Evolutionary conservation across 306 rosid genomes (phyloP).

Genomic region (Quercus gilva): DNA sequence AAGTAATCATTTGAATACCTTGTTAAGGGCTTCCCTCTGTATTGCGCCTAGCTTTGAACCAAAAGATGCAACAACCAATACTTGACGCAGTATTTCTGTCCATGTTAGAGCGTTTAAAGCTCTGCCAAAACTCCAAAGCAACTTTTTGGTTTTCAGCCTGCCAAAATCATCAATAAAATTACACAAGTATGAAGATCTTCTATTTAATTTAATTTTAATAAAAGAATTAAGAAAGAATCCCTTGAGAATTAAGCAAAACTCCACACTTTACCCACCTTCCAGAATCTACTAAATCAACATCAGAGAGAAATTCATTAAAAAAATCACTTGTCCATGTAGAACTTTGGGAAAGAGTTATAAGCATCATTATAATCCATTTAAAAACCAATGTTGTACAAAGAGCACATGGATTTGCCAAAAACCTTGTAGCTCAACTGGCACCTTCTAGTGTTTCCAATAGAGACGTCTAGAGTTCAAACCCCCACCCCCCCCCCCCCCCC

Average conservation of each 20-base stretch:
- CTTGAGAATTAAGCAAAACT: too few relatives aligned
- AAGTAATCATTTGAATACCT: slow-evolving; percentile 46
- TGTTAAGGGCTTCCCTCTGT: slow-evolving; percentile 57
- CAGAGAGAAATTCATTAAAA: not conserved
- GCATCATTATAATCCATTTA: not conserved
- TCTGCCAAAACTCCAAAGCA: too few relatives aligned
- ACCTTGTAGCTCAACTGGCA: not conserved
- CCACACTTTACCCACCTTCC: slow-evolving; percentile 58
- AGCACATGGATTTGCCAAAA: too few relatives aligned
- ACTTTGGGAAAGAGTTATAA: not conserved
- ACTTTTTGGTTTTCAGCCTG: too few relatives aligned
- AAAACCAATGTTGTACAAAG: not conserved
- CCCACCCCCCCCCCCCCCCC: too few relatives aligned
- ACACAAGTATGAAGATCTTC: too few relatives aligned
- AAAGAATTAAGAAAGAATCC: too few relatives aligned
- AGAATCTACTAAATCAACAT: not conserved
- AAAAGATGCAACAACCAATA: slow-evolving; percentile 87
- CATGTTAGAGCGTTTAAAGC: too few relatives aligned
- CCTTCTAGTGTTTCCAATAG: too few relatives aligned
- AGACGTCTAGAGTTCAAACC: too few relatives aligned
- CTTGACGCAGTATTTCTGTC: slow-evolving; percentile 62
- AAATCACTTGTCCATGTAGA: not conserved
- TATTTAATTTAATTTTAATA: too few relatives aligned
- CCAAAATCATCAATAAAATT: too few relatives aligned
- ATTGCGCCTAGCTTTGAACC: slow-evolving; percentile 72